Conservation (phyloP, 2,329 filamentous ascomycete genomes). For the Coniochaeta hoffmannii region DNA sequence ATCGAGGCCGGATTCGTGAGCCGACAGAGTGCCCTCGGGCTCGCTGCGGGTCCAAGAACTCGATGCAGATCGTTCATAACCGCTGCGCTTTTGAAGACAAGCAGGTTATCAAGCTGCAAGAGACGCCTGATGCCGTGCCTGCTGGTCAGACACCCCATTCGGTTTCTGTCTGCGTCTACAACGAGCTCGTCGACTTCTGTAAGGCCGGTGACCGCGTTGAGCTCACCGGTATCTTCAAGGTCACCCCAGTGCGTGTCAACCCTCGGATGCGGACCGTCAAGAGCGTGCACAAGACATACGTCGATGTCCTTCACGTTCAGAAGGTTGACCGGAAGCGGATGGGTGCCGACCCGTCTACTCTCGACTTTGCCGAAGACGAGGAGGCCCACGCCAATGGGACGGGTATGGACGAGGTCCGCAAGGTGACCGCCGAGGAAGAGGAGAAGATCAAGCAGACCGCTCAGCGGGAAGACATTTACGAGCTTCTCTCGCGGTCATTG, state of each 20-base stretch:
- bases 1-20: conserved; percentile 92
- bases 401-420: conserved; percentile 74
- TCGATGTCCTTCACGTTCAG: conserved; percentile 91
- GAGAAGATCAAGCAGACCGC: conserved; percentile 79
- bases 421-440: conserved; percentile 79
- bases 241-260: conserved; percentile 88
- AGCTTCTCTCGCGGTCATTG: conserved; percentile 80
- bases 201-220: conserved; percentile 95
- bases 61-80: conserved; percentile 98
- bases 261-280: conserved; percentile 88
- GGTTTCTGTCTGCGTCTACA: conserved; percentile 91
- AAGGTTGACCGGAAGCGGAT: conserved; percentile 94
- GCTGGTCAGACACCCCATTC: conserved; percentile 96
- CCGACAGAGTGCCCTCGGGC: conserved; percentile 82
- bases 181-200: conserved; percentile 94
- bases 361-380: conserved; percentile 75
- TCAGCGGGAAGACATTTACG: conserved; percentile 79
- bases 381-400: conserved; percentile 59
- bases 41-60: conserved; percentile 79
- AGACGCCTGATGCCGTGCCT: conserved; percentile 90
- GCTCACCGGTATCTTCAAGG: conserved; percentile 94
- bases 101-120: conserved; percentile 97
- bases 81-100: conserved; percentile 92
- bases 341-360: conserved; percentile 82
- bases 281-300: conserved; percentile 95